phyloP scores from a whole-genome alignment of 768 basidiomycete genomes.

The Hericium erinaceus region DNA sequence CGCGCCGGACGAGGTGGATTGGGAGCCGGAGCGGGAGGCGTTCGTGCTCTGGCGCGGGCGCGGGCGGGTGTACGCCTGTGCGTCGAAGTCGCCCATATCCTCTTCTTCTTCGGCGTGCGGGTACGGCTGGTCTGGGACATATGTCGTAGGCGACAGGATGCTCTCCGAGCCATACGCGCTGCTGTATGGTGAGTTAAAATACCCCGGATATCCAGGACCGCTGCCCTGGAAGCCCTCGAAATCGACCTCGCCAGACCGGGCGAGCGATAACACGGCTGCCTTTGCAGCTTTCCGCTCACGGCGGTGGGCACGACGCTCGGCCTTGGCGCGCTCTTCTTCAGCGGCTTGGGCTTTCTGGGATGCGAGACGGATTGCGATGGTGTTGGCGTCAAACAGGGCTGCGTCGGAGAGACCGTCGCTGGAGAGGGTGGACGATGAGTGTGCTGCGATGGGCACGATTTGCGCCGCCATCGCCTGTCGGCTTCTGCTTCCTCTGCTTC shows the following conservation, averaged over 20 bases:
- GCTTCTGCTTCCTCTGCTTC: conserved; percentile 2
- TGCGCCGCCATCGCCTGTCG: background rate
- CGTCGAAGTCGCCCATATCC: background rate
- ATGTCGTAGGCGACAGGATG: background rate
- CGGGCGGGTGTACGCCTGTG: background rate
- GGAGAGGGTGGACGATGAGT: conserved; percentile 16
- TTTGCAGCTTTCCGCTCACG: conserved; percentile 34
- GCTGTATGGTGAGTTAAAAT: background rate
- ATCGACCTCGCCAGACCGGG: conserved; percentile 22
- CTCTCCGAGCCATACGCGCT: background rate
- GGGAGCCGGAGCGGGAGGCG: background rate
- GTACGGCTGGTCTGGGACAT: background rate
- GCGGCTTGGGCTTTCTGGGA: conserved; percentile 28
- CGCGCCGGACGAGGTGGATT: background rate
- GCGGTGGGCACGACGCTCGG: conserved; percentile 37
- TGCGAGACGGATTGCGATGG: conserved; percentile 35
- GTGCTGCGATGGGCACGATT: background rate
- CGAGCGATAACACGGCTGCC: conserved; percentile 26
- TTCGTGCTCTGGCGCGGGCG: background rate
- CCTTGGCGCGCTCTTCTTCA: conserved; percentile 27
- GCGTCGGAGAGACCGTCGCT: conserved; percentile 64
- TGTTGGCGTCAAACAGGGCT: conserved; percentile 48
- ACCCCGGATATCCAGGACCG: conserved; percentile 9
- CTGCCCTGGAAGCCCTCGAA: conserved; percentile 68
- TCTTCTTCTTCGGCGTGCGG: background rate